Evolutionary conservation across 2,329 filamentous ascomycete genomes (phyloP), one percentile per base, ranked within the genome.

Genomic region (Phaeosphaeria sp.): DNA sequence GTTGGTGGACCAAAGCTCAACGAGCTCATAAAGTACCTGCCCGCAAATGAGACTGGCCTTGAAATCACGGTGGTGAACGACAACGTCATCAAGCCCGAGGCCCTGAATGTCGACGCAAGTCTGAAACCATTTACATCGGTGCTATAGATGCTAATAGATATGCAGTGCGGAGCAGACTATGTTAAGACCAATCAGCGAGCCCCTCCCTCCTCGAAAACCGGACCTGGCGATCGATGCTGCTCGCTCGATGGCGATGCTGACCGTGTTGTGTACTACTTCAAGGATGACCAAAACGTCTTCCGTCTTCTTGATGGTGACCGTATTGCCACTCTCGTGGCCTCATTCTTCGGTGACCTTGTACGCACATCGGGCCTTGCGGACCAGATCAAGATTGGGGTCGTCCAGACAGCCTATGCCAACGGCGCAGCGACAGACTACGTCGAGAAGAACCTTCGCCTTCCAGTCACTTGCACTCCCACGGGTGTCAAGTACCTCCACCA

Each of bases 401-500:
- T 99, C 13, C 95, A 99, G 80, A 99, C 95, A 1, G 95, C 95
- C 20, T 99, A 99, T 76, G 95, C 95, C 77, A 99, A 99, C 77
- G 95, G 95, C 49, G 91, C 94, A 22, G 94, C 92, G 74, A 98
- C 95, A 33, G 89, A 91, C 71, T 98, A 97, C 78, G 91, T 99
- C 53, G 87, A 92, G 75, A 91, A 95, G 76, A 90, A 91, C 64
- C 85, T 98, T 55, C 90, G 91, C 72, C 87, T 99, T 43, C 93
- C 93, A 49, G 92, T 97, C 21, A 89, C 96, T 57, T 97, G 91
- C 84, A 98, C 95, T 1, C 89, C 92, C 15, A 99, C 95, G 0
- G 95, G 95, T 65, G 95, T 99, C 61, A 99, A 99, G 84, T 91
- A 97, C 79, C 86, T 99, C 62, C 95, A 99, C 80, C 95, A 98